Evolutionary conservation across 225 moss, liverwort and hornwort genomes (phyloP).

Genomic region (Straminergon stramineum): DNA sequence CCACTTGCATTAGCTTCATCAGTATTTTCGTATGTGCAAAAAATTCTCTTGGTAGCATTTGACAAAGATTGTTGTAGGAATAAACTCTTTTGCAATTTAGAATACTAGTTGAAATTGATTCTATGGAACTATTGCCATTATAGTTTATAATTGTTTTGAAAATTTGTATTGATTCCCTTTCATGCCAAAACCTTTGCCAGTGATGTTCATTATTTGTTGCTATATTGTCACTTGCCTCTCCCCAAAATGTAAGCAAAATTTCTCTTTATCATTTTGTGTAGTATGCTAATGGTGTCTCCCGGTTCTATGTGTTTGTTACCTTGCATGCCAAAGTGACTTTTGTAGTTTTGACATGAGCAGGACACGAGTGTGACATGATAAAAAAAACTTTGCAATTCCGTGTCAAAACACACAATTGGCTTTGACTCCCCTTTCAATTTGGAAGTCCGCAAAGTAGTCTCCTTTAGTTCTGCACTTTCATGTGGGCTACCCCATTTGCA

Average conservation of each 20-base stretch:
- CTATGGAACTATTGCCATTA: neutral
- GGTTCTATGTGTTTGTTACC: neutral
- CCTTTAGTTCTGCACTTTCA: conserved; percentile 1
- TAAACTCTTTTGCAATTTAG: neutral
- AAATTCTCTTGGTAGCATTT: neutral
- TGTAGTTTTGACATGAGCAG: neutral
- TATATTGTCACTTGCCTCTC: neutral
- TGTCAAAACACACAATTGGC: neutral
- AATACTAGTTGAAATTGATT: neutral
- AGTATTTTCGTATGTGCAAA: neutral
- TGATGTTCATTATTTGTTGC: too few relatives aligned
- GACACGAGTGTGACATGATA: neutral
- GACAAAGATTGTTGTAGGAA: too few relatives aligned
- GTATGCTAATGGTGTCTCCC: too few relatives aligned
- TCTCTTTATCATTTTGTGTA: neutral
- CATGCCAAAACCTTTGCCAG: neutral
- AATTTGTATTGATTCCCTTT: neutral
- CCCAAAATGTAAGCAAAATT: rapidly evolving
- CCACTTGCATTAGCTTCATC: neutral
- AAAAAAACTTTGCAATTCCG: neutral
- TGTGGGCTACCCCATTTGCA: neutral
- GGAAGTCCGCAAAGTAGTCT: neutral
- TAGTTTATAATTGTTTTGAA: neutral
- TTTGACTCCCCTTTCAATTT: neutral
- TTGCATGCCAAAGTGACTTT: neutral